Evolutionary conservation across 1,284 basidiomycete genomes (phyloP), one percentile per base, ranked within the genome.

Genomic region (Exobasidium rhododendri): DNA sequence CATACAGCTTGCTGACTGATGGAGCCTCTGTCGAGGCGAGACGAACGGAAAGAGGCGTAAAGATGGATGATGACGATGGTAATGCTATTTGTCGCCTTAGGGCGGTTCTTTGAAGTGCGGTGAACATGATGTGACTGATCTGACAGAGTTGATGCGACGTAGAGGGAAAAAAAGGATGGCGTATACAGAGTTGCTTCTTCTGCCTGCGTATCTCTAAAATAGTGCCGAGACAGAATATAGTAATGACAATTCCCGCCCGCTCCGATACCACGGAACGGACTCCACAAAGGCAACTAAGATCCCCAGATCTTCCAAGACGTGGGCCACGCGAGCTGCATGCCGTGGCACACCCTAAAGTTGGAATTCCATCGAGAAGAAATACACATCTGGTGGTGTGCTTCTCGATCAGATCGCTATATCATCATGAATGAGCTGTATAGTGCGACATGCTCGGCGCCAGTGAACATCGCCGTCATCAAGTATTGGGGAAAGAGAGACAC

Each of bases 401-500:
- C n/a, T n/a, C n/a, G n/a, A n/a, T n/a, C n/a, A n/a, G n/a, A n/a
- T n/a, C n/a, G n/a, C n/a, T n/a, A n/a, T n/a, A n/a, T n/a, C n/a
- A n/a, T 10, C 35, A 40, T 40, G 35, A 17, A 17, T 40, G 35
- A 40, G 17, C 10, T 40, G 17, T 40, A 40, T 40, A 87, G 92
- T 83, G 92, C 92, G 4, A 97, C 93, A 22, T 88, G 88, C 11
- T 90, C 92, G 62, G 93, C 93, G 0, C 93, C 93, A 2, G 92
- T 96, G 68, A 97, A 97, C 82, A 96, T 97, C 75, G 93, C 93
- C 29, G 91, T 90, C 80, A 94, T 96, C 83, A 97, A 97, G 66
- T 74, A 79, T 68, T 99, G 94, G 94, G 94, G 94, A 70, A 99
- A 99, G 83, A 89, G 94, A 69, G 90, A 97, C 82, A 94, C 92